Conservation (phyloP, 2,329 filamentous ascomycete genomes). For the Clarireedia hainanense region DNA sequence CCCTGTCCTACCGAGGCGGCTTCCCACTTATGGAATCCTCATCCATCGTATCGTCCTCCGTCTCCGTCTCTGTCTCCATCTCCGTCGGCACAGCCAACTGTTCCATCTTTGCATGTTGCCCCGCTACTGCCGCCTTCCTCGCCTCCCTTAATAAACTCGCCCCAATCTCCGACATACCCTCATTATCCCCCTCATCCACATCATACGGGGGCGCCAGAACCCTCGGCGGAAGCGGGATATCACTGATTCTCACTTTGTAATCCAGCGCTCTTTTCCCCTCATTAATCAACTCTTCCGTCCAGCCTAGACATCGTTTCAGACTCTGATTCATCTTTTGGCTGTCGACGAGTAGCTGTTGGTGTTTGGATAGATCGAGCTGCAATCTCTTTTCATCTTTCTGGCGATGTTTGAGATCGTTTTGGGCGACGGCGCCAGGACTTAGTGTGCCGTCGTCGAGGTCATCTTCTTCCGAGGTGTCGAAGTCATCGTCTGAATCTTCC, state of each 20-base stretch:
- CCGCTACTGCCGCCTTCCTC: slow-evolving; percentile 16
- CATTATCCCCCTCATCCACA: slow-evolving; percentile 33
- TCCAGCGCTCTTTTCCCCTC: slow-evolving; percentile 83
- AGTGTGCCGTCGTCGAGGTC: slow-evolving; percentile 27
- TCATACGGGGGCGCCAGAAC: slow-evolving; percentile 64
- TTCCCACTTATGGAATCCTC: too few species aligned
- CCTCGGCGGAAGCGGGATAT: slow-evolving; percentile 70
- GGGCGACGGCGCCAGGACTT: slow-evolving; percentile 35
- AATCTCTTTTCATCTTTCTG: slow-evolving; percentile 73
- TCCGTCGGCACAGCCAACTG: neutral
- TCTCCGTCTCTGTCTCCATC: neutral
- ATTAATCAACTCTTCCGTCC: slow-evolving; percentile 83
- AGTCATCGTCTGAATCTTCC: slow-evolving; percentile 38
- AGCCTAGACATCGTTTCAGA: slow-evolving; percentile 78
- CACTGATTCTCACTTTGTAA: slow-evolving; percentile 70
- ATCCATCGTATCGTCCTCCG: too few species aligned
- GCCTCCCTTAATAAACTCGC: slow-evolving; percentile 23
- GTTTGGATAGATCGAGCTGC: slow-evolving; percentile 77
- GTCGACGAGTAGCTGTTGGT: slow-evolving; percentile 80
- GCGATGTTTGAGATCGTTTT: slow-evolving; percentile 46
- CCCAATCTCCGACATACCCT: slow-evolving; percentile 25
- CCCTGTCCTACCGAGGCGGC: too few species aligned
- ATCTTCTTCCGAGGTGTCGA: slow-evolving; percentile 45
- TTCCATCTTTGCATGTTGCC: neutral
- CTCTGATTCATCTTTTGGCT: slow-evolving; percentile 95